Evolutionary conservation across 345 rosid species (phyloP).

Genomic region (Citrus unshiu): DNA sequence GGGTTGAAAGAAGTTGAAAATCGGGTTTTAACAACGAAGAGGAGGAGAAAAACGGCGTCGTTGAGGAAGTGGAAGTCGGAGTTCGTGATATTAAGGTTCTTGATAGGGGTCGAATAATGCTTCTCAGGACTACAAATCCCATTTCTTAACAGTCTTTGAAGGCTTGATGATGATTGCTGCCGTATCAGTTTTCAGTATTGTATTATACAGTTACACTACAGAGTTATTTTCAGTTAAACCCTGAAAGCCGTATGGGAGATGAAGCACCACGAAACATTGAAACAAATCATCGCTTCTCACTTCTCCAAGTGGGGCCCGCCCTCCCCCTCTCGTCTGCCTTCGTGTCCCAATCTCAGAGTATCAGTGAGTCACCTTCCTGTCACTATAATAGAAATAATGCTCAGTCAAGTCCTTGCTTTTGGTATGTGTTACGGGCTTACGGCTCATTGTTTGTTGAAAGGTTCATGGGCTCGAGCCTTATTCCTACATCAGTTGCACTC

Average conservation of each 20-base stretch:
- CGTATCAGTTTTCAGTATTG: no score
- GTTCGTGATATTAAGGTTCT: slow-evolving; percentile 40
- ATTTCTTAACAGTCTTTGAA: not conserved
- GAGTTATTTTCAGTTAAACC: no score
- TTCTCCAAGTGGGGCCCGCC: slow-evolving; percentile 72
- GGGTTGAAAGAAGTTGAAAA: slow-evolving; percentile 20
- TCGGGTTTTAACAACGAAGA: slow-evolving; percentile 19
- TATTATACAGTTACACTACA: no score
- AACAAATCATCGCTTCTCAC: slow-evolving; percentile 34
- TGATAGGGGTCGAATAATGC: slow-evolving; percentile 45
- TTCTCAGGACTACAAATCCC: slow-evolving; percentile 55
- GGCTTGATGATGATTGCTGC: not conserved
- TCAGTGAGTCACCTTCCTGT: slow-evolving; percentile 36
- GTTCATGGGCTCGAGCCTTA: slow-evolving; percentile 98
- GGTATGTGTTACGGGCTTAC: slow-evolving; percentile 46
- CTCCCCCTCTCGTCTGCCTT: slow-evolving; percentile 51
- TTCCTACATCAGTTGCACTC: slow-evolving; percentile 78
- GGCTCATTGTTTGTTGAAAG: slow-evolving; percentile 87
- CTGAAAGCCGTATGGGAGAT: no score
- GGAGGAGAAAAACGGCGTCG: slow-evolving; percentile 23
- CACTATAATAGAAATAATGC: not conserved
- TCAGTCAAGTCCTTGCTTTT: not conserved
- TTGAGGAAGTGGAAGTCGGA: slow-evolving; percentile 8
- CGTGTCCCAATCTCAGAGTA: slow-evolving; percentile 49
- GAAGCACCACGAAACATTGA: no score